Evolutionary conservation across 306 rosid species (phyloP), one percentile per base, ranked within the genome.

Genomic region (Castanopsis chinensis): DNA sequence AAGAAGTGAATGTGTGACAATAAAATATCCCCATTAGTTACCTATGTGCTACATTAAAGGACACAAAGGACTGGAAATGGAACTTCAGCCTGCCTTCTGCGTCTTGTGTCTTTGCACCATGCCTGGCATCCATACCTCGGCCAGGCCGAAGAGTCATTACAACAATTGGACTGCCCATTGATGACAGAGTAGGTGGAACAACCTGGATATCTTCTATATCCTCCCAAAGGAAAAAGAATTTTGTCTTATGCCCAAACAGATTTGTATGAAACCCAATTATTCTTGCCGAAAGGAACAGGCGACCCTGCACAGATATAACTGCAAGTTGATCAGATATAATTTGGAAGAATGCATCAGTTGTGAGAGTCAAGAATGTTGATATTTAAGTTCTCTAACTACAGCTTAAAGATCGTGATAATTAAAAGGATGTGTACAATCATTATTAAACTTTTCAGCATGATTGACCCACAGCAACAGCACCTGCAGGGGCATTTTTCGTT

Each of bases 401-500:
- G 56, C 32, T 41, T 41, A 68, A 83, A 63, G 20, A 80, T 63
- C 11, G 15, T 54, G 54, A 15, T 35, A 56, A 27, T 23, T 33
- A 73, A 76, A 37, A 15, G 45, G 55, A 55, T 61, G 53, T 23
- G 52, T 49, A 71, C 21, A 52, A 70, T 63, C 25, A 78, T 23
- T 33, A 78, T 23, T 33, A 23, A 45, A 65, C 33, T 28, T 78
- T 51, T 73, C 64, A 73, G 73, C 20, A 79, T 45, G 61, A 69
- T 80, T 79, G 14, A 72, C 81, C 28, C 23, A 64, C 25, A 72
- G 51, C 60, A 71, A 79, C 51, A 45, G 59, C 73, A 95, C 99
- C 98, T 93, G 99, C 78, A 91, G 86, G 49, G 94, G 98, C 97
- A 96, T 96, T 87, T 93, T 96, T 77, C 98, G 87, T 83, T 89